Percentiles rank a stretch among this genome's conserved stretches.
phyloP scores from a whole-genome alignment of 2,329 filamentous ascomycete species.

The Phaeoacremonium minimum region DNA sequence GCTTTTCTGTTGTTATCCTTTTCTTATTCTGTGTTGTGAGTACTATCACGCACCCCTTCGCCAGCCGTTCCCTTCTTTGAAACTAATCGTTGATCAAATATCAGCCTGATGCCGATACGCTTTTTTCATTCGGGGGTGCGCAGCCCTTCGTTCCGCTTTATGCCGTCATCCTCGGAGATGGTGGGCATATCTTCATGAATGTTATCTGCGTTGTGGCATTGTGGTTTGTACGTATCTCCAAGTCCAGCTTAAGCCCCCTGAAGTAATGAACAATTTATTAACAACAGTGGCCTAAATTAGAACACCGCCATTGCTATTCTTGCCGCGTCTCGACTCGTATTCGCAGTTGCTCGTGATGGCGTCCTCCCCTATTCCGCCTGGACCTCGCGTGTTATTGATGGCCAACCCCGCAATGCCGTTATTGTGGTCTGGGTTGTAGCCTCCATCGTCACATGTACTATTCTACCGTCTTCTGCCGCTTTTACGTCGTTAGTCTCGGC shows the following conservation, averaged over 20 bases:
- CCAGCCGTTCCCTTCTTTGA: neutral
- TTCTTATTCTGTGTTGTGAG: constrained; percentile 54
- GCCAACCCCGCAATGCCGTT: constrained; percentile 57
- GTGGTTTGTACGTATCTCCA: constrained; percentile 40
- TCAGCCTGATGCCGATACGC: constrained; percentile 45
- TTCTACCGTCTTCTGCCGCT: constrained; percentile 48
- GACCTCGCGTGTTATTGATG: constrained; percentile 49
- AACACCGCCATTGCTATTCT: constrained; percentile 57
- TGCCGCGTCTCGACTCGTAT: constrained; percentile 57
- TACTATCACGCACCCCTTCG: neutral
- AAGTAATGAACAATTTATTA: neutral
- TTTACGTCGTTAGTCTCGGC: constrained; percentile 51
- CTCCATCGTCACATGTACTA: constrained; percentile 52
- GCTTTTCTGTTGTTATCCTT: constrained; percentile 50
- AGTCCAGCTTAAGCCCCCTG: neutral
- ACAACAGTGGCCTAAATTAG: constrained; percentile 22
- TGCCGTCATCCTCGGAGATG: constrained; percentile 48
- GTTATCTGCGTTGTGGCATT: constrained; percentile 47
- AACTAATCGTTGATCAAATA: neutral
- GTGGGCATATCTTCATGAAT: constrained; percentile 58
- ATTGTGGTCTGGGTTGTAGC: constrained; percentile 53
- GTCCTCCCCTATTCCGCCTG: constrained; percentile 55
- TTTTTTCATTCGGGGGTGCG: constrained; percentile 49
- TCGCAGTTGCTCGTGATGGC: constrained; percentile 57
- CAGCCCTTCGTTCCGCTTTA: constrained; percentile 58